A percentile compares a stretch with the other conserved stretches of the same genome.
phyloP scores from a whole-genome alignment of 2,329 filamentous ascomycete species.

The Beauveria sp. region DNA sequence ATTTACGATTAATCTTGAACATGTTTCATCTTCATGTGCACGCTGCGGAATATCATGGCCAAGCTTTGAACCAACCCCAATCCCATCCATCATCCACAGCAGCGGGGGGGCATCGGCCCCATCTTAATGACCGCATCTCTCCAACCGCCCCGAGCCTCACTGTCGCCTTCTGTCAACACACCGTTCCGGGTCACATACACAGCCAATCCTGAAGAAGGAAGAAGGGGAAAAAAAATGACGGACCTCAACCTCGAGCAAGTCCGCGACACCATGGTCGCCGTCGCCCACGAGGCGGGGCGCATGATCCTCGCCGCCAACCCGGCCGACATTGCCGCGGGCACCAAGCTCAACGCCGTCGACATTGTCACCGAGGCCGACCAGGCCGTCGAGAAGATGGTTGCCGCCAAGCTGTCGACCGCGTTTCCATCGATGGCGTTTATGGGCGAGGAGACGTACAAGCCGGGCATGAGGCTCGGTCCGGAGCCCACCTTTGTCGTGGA shows the following conservation, averaged over 20 bases:
- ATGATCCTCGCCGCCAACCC: conserved; percentile 58
- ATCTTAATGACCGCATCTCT: background rate
- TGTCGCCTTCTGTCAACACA: no score
- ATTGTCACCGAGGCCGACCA: conserved; percentile 62
- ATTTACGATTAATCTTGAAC: no score
- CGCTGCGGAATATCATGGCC: background rate
- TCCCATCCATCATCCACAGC: background rate
- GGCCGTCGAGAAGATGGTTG: conserved; percentile 57
- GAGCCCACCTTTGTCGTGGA: conserved; percentile 74
- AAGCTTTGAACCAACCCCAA: background rate
- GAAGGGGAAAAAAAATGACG: conserved; percentile 38
- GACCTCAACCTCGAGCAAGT: conserved; percentile 52
- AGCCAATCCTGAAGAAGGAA: background rate
- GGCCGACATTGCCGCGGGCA: conserved; percentile 46
- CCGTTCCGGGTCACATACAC: no score
- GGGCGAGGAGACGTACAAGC: conserved; percentile 69
- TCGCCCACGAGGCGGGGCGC: conserved; percentile 56
- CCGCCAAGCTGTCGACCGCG: conserved; percentile 37
- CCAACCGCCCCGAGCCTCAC: background rate
- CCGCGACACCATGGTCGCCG: conserved; percentile 50
- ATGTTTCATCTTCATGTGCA: background rate
- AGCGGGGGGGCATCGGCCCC: background rate
- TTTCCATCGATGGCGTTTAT: conserved; percentile 58
- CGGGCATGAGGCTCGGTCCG: conserved; percentile 53
- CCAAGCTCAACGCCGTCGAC: conserved; percentile 61